Conservation (phyloP, 345 rosid genomes). For the Carallia pectinifolia region DNA sequence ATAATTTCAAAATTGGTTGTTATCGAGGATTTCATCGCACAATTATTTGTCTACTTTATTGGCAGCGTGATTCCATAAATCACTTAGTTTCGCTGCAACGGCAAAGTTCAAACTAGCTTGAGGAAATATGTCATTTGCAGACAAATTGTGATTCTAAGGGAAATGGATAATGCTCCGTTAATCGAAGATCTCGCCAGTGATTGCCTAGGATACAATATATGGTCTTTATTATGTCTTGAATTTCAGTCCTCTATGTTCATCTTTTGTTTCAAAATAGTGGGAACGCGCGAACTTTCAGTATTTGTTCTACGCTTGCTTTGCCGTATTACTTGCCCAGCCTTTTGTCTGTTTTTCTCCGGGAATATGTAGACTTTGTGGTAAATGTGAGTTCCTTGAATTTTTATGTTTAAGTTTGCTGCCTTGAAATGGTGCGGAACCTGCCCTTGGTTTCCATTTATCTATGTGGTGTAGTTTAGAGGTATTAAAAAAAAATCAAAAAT, state of each 20-base stretch:
- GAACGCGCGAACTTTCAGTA: not conserved
- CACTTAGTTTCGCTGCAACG: no score
- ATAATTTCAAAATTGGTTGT: constrained; percentile 15
- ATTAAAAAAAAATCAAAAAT: no score
- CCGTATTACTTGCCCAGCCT: no score
- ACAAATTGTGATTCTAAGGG: not conserved
- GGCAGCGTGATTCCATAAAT: constrained; percentile 54
- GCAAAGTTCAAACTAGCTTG: no score
- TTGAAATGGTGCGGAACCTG: no score
- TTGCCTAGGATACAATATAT: not conserved
- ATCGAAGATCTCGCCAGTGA: not conserved
- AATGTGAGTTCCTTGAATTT: no score
- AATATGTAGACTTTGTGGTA: no score
- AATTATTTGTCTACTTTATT: constrained; percentile 18
- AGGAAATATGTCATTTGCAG: constrained; percentile 27
- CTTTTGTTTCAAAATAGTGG: not conserved
- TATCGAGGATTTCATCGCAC: constrained; percentile 14
- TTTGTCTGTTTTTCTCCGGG: no score
- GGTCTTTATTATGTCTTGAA: not conserved
- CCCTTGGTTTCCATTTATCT: no score
- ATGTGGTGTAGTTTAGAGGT: no score
- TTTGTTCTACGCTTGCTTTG: not conserved
- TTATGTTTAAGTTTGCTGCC: no score
- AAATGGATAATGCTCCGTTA: not conserved
- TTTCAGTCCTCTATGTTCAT: not conserved